Base-by-base conservation (phyloP, 805 yeast species). In the Saturnispora serradocipensis region DNA sequence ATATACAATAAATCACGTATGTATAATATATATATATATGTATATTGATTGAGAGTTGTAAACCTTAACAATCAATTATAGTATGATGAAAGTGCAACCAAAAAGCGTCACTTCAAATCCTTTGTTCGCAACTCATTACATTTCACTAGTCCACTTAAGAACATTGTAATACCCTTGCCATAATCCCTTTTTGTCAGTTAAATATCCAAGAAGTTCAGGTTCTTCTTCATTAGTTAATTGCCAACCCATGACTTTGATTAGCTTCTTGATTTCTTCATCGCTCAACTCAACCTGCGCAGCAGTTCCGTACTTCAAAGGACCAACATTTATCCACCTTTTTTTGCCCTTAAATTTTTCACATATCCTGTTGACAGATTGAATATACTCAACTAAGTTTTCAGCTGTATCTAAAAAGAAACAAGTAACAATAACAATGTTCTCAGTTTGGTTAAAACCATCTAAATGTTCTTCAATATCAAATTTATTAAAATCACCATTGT, bases 321-420 rank as follows among this genome's bases (percentile, higher is more conserved):
- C 99, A 13, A 82, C 73, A 63, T 93, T 91, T 56, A 91, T 79
- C 98, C 98, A 91, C 42, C 75, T 72, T 3, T 74, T 74, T 15
- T 69, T 70, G 8, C 69, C 71, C 8, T 61, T 60, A 22, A 61
- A 62, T 3, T 52, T 39, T 8, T 65, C 63, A 8, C 66, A 56
- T 35, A 83, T 59, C 10, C 64, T 59, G 51, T 76, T 76, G 36
- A 91, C 81, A 1, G 84, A 67, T 50, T 84, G 84, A 50, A 91
- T 66, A 65, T 90, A 90, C 40, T 80, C 83, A 56, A 91, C 72
- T 46, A 88, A 63, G 61, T 90, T 87, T 59, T 88, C 95, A 0
- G 97, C 97, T 0, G 98, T 91, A 66, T 91, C 98, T 27, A 91
- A 72, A 67, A 91, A 90, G 62, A 85, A 91, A 4, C 84, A 84